These are phyloP conservation scores for Talaromyces rugulosus DNA, from an alignment of 2,329 filamentous ascomycete genomes.

Conservation along the genomic window DNA sequence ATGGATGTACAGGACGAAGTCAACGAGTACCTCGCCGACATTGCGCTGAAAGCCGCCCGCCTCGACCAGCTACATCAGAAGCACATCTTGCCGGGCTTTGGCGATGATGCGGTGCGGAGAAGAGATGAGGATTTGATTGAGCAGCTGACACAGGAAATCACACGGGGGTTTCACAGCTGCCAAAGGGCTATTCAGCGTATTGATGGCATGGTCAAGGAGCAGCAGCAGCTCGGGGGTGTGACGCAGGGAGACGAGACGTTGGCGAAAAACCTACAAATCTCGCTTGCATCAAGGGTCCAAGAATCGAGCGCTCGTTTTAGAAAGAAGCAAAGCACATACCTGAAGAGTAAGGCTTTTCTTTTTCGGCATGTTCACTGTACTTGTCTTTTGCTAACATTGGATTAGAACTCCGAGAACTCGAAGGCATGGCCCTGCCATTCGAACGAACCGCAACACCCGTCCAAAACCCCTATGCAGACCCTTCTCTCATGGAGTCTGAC, in stretches of 20 bases:
- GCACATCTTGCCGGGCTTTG: slow-evolving; percentile 92
- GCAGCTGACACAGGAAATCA: slow-evolving; percentile 82
- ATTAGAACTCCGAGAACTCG: slow-evolving; percentile 69
- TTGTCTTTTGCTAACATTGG: not conserved
- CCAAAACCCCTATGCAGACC: slow-evolving; percentile 70
- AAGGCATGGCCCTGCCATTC: slow-evolving; percentile 54
- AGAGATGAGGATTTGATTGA: slow-evolving; percentile 89
- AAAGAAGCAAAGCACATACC: slow-evolving; percentile 94
- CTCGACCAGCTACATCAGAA: slow-evolving; percentile 95
- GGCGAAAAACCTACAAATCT: slow-evolving; percentile 94
- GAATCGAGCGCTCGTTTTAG: slow-evolving; percentile 88
- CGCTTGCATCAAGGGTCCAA: slow-evolving; percentile 80
- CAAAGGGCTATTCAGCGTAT: slow-evolving; percentile 84
- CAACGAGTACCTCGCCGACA: slow-evolving; percentile 71
- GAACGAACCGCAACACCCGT: slow-evolving; percentile 48
- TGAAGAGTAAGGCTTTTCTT: slow-evolving; percentile 66
- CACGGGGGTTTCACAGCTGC: slow-evolving; percentile 81
- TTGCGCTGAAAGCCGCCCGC: slow-evolving; percentile 75
- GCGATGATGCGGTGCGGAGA: slow-evolving; percentile 85
- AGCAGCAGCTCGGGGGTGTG: slow-evolving; percentile 65
- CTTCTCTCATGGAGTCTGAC: slow-evolving; percentile 87
- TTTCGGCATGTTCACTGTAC: not conserved
- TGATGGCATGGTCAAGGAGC: slow-evolving; percentile 79
- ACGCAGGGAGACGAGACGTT: slow-evolving; percentile 86
- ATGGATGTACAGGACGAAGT: slow-evolving; percentile 94